Evolutionary conservation across 2,329 filamentous ascomycete genomes (phyloP).

Genomic region (Dactylellina parvicollis): DNA sequence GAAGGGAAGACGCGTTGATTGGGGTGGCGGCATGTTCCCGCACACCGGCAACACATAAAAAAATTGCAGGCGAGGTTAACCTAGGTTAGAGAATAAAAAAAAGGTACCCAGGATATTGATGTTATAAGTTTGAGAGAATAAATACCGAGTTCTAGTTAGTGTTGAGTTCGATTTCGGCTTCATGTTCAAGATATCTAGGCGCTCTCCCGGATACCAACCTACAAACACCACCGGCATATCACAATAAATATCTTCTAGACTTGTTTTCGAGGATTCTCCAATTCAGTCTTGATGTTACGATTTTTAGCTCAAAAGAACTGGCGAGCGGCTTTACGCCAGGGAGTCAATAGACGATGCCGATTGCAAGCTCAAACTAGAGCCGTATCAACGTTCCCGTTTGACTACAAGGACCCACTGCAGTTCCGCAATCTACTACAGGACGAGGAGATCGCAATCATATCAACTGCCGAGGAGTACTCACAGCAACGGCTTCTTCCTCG

Average conservation of each 20-base stretch:
- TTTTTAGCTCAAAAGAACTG: not conserved
- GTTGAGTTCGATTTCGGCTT: no score
- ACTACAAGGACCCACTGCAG: constrained; percentile 90
- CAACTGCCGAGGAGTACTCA: constrained; percentile 92
- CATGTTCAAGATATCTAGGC: no score
- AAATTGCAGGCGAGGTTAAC: not conserved
- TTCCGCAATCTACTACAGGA: constrained; percentile 81
- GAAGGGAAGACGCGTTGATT: not conserved
- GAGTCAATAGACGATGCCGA: not conserved
- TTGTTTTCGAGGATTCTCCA: no score
- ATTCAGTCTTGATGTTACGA: not conserved
- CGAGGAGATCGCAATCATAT: constrained; percentile 87
- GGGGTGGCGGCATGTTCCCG: constrained; percentile 1
- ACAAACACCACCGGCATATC: no score
- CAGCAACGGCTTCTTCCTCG: constrained; percentile 87
- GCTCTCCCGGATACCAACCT: no score
- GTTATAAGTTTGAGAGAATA: no score
- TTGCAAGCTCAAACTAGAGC: constrained; percentile 3
- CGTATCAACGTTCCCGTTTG: constrained; percentile 69
- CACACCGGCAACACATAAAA: no score
- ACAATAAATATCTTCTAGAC: no score
- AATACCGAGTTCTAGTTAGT: no score
- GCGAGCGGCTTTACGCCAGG: not conserved
- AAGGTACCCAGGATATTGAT: no score
- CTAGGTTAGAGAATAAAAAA: not conserved